phyloP scores from a whole-genome alignment of 495 filamentous ascomycete species.

The Penicillium pancosmium region DNA sequence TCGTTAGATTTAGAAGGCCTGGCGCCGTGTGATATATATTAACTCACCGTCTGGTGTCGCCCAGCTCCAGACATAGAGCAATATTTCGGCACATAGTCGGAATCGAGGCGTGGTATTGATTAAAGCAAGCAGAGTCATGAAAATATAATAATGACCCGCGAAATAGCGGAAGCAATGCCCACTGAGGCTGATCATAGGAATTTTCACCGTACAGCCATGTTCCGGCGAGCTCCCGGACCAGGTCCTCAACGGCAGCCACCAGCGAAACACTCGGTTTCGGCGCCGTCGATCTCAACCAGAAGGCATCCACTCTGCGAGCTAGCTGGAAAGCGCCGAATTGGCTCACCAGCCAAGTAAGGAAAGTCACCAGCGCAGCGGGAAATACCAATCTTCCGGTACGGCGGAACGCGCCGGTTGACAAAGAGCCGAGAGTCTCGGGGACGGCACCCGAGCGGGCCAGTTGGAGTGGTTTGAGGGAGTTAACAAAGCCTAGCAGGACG shows the following conservation, averaged over 20 bases:
- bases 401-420: constrained; percentile 16
- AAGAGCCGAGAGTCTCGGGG: constrained; percentile 11
- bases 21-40: neutral
- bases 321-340: constrained; percentile 16
- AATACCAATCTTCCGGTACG: constrained; percentile 17
- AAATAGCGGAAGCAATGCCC: constrained; percentile 14
- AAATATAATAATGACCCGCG: constrained; percentile 20
- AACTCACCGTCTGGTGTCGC: constrained; percentile 12
- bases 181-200: constrained; percentile 19
- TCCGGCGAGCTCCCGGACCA: constrained; percentile 1
- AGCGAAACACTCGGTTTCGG: constrained; percentile 11
- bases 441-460: constrained; percentile 15
- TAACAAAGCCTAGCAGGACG: constrained; percentile 17
- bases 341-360: constrained; percentile 13
- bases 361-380: constrained; percentile 10
- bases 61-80: constrained; percentile 13
- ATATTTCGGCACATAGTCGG: constrained; percentile 12
- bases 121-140: constrained; percentile 15
- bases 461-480: constrained; percentile 18
- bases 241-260: constrained; percentile 6
- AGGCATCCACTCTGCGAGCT: constrained; percentile 15
- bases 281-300: constrained; percentile 13
- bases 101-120: constrained; percentile 16
- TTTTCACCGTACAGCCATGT: constrained; percentile 18
- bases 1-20: neutral